Conservation (phyloP, 75 land plant genomes). For the Gnetum montanum region DNA sequence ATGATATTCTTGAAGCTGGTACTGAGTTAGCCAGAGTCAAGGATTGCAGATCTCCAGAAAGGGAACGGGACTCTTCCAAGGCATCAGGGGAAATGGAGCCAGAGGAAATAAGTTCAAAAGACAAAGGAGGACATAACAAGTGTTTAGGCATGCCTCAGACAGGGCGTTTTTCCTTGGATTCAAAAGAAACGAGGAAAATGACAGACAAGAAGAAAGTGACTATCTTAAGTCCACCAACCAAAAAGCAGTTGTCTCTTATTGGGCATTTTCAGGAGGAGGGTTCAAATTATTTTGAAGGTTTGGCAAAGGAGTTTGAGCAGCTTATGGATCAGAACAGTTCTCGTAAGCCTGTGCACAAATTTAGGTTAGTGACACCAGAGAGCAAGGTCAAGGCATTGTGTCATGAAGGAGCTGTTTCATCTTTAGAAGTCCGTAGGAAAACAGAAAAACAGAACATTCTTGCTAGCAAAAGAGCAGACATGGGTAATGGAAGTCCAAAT, state of each 20-base stretch:
- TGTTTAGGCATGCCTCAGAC: too few relatives aligned
- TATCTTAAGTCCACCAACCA: constrained; percentile 2
- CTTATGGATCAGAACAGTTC: neutral
- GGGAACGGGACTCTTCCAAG: neutral
- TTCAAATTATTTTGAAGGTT: too few relatives aligned
- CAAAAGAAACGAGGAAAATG: neutral
- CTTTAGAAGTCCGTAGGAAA: constrained; percentile 2
- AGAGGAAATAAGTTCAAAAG: neutral
- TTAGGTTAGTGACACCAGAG: constrained; percentile 5
- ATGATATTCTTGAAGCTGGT: constrained; percentile 52
- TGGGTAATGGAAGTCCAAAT: neutral
- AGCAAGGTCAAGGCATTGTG: constrained; percentile 2
- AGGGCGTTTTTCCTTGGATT: too few relatives aligned
- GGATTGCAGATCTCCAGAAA: constrained; percentile 2
- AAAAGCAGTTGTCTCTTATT: neutral
- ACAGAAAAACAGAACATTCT: constrained; percentile 4
- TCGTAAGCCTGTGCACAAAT: constrained; percentile 1
- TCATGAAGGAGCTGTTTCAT: neutral
- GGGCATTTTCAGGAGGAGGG: neutral
- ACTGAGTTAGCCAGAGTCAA: constrained; percentile 28
- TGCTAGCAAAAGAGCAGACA: constrained; percentile 2
- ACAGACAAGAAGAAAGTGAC: neutral
- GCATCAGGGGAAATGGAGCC: neutral
- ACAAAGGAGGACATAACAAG: neutral
- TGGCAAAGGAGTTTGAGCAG: neutral